These are phyloP conservation scores for Hypoxylon sp. DNA, from an alignment of 2,329 filamentous ascomycete species.

Conservation along the genomic window DNA sequence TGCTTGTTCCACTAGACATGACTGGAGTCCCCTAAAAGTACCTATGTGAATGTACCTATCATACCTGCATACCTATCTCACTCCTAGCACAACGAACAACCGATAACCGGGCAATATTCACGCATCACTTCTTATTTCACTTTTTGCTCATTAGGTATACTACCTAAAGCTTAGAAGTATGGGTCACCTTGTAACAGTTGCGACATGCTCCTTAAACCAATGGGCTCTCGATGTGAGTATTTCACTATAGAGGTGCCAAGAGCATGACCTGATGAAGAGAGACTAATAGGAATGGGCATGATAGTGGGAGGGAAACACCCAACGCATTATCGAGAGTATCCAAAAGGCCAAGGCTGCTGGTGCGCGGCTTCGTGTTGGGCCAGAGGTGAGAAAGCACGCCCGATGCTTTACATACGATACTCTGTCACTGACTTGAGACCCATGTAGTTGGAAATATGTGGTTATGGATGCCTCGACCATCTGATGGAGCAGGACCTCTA, in stretches of 20 bases:
- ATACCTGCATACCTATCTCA: too few species aligned
- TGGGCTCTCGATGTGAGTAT: constrained; percentile 56
- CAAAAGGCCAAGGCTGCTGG: constrained; percentile 62
- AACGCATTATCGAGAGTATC: constrained; percentile 69
- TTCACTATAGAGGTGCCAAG: not conserved
- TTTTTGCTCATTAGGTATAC: too few species aligned
- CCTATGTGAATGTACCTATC: too few species aligned
- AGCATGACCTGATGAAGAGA: not conserved
- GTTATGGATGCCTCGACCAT: constrained; percentile 74
- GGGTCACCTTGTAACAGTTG: constrained; percentile 47
- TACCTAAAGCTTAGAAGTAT: too few species aligned
- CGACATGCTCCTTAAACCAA: constrained; percentile 50
- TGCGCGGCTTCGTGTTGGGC: constrained; percentile 69
- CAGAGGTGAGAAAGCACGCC: constrained; percentile 50
- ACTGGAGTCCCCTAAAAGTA: too few species aligned
- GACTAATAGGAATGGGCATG: constrained; percentile 3
- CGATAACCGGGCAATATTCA: too few species aligned
- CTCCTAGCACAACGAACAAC: too few species aligned
- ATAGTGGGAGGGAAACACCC: constrained; percentile 61
- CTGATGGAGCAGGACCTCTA: constrained; percentile 67
- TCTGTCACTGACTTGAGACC: constrained; percentile 9
- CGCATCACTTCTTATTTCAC: too few species aligned
- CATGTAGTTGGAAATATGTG: constrained; percentile 57
- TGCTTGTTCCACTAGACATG: too few species aligned
- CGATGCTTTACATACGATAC: too few species aligned